phyloP scores from a whole-genome alignment of 2,329 filamentous ascomycete species.

The Huntiella moniliformis region DNA sequence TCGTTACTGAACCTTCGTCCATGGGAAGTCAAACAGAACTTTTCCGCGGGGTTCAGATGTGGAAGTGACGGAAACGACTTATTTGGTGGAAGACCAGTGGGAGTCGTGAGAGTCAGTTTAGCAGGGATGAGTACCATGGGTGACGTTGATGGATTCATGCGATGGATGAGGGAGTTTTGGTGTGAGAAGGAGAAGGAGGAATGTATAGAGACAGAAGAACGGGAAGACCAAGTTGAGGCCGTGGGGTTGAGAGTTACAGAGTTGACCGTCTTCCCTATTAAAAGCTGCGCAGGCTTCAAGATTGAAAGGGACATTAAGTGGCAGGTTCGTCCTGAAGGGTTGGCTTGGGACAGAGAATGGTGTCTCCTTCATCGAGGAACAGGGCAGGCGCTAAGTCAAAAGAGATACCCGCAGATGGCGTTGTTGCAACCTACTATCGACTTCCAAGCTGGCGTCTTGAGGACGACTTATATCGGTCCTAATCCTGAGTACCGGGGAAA shows the following conservation, averaged over 20 bases:
- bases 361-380: conserved; percentile 79
- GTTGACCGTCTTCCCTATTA: conserved; percentile 73
- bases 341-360: conserved; percentile 95
- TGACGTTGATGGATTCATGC: conserved; percentile 55
- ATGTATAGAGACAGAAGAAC: too few species aligned
- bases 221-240: too few species aligned
- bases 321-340: conserved; percentile 63
- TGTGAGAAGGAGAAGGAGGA: conserved; percentile 1
- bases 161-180: conserved; percentile 47
- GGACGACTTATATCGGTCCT: conserved; percentile 32
- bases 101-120: conserved; percentile 66
- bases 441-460: conserved; percentile 44
- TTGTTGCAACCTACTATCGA: conserved; percentile 61
- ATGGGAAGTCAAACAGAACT: conserved; percentile 71
- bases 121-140: conserved; percentile 71
- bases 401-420: conserved; percentile 73
- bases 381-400: conserved; percentile 70
- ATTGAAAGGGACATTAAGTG: conserved; percentile 47
- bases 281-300: conserved; percentile 69
- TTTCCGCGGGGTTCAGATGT: conserved; percentile 68
- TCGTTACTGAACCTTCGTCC: conserved; percentile 51
- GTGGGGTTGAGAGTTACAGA: conserved; percentile 29
- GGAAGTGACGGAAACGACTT: conserved; percentile 60
- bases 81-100: conserved; percentile 68
- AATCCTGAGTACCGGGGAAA: conserved; percentile 15